Base-by-base conservation (phyloP, 2,329 filamentous ascomycete genomes). In the Cryphonectria japonica region DNA sequence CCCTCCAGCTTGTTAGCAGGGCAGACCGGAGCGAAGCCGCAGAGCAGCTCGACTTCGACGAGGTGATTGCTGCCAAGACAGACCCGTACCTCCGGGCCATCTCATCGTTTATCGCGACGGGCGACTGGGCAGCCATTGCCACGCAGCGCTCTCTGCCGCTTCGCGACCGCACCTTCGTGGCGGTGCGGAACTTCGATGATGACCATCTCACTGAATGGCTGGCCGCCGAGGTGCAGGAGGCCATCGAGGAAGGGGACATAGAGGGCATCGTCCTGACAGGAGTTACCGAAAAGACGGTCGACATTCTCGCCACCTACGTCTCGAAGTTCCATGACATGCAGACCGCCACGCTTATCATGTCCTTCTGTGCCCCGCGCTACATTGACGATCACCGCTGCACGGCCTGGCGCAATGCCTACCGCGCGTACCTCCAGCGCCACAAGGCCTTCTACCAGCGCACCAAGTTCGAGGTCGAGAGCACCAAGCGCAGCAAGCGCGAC, bases 51-150 rank as follows among this genome's bases (percentile, higher is more conserved):
- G 87, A 89, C 75, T 87, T 89, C 75, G 87, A 89, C 77, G 86
- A 88, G 70, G 82, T 83, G 2, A 83, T 88, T 19, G 87, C 89
- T 37, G 88, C 87, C 71, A 88, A 91, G 72, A 89, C 91, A 0
- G 92, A 96, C 76, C 91, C 93, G 0, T 95, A 95, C 77, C 86
- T 96, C 34, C 91, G 93, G 69, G 93, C 92, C 7, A 91, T 96
- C 64, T 93, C 93, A 34, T 90, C 91, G 3, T 90, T 93, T 74
- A 92, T 96, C 72, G 90, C 91, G 13, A 93, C 90, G 0, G 91
- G 91, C 5, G 88, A 94, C 78, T 96, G 93, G 93, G 83, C 87
- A 26, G 86, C 87, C 57, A 92, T 96, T 57, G 90, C 92, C 54
- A 88, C 91, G 74, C 92, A 94, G 77, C 84, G 86, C 29, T 92